Evolutionary conservation across 2,329 filamentous ascomycete species (phyloP), one percentile per base, ranked within the genome.

Genomic region (Aspergillus caelatus): DNA sequence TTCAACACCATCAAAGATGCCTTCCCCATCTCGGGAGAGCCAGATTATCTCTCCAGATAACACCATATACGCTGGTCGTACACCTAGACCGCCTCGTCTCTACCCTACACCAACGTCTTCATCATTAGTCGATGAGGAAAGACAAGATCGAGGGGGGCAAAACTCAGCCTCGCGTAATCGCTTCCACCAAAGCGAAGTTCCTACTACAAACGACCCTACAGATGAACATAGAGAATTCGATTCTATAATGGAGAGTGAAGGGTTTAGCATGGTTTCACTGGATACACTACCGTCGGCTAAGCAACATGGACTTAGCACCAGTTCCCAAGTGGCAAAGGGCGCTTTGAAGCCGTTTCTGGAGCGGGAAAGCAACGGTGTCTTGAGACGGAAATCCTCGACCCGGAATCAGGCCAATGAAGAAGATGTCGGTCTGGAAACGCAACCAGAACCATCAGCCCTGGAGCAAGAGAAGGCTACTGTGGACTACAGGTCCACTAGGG

Each of bases 231-330:
- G 74, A 45, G 83, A 84, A 52, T 84, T 83, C 64, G 84, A 86
- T 70, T 83, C 84, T 1, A 84, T 86, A 23, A 78, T 86, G 66
- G 84, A 86, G 71, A 85, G 84, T 66, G 84, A 86, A 75, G 84
- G 82, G 3, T 86, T 86, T 64, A 86, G 83, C 62, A 85, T 86
- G 83, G 84, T 86, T 54, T 85, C 84, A 14, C 73, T 86, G 52
- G 81, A 84, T 62, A 84, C 84, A 3, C 72, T 86, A 26, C 82
- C 82, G 7, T 86, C 84, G 3, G 77, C 81, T 26, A 78, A 78
- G 65, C 78, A 82, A 65, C 76, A 79, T 62, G 70, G 76, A 2
- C 73, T 79, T 43, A 77, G 75, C 28, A 74, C 71, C 21, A 73
- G 75, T 46, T 65, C 72, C 16, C 70, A 73, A 34, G 65, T 69